Evolutionary conservation across 2,329 filamentous ascomycete genomes (phyloP), one percentile per base, ranked within the genome.

Genomic region (Talaromyces islandicus): DNA sequence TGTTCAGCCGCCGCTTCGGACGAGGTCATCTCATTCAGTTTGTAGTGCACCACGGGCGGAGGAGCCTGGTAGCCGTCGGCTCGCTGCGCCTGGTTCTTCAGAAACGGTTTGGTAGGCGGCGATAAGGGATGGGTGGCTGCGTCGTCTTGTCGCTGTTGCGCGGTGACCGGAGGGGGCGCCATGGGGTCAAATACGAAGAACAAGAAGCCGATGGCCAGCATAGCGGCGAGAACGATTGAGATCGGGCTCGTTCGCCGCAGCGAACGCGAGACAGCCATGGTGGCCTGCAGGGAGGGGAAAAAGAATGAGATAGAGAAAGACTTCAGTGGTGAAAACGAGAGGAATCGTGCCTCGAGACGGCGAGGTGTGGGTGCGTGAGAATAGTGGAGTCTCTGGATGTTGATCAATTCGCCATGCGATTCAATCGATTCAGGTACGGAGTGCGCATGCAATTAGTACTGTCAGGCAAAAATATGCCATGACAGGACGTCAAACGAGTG

Each of bases 1-100:
- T 96, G 94, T 63, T 82, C 84, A 56, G 91, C 80, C 1, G 94
- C 91, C 65, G 89, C 83, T 56, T 82, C 74, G 21, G 92, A 89
- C 60, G 90, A 90, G 50, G 92, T 97, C 67, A 97, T 85, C 77
- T 93, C 92, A 81, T 97, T 97, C 77, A 99, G 88, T 74, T 95
- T 87, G 80, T 97, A 97, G 74, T 91, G 92, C 41, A 90, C 85
- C 53, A 99, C 92, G 9, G 93, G 92, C 58, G 93, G 92, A 54
- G 92, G 88, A 50, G 81, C 80, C 59, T 76, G 71, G 66, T 77
- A 81, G 61, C 73, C 82, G 71, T 80, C 83, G 30, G 68, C 62
- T 53, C 70, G 68, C 29, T 69, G 43, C 60, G 76, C 77, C 66
- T 85, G 84, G 25, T 83, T 78, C 71, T 91, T 92, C 69, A 84